These are phyloP conservation scores for Aspergillus candidus DNA, from an alignment of 2,329 filamentous ascomycete genomes.

Conservation along the genomic window DNA sequence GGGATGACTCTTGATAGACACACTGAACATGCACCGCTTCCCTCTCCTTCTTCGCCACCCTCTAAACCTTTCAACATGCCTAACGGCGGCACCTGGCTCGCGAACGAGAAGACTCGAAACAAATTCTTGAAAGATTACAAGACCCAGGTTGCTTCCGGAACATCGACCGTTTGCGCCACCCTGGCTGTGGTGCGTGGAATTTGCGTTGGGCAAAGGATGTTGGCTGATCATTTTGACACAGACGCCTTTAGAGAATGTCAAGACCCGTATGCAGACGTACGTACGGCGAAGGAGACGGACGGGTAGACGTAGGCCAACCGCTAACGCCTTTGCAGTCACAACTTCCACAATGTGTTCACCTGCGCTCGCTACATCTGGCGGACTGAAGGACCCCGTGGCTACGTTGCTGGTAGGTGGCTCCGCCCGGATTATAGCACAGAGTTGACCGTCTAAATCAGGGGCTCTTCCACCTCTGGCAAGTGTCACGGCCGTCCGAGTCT, in stretches of 20 bases:
- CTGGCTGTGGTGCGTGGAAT: constrained; percentile 37
- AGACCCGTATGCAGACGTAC: constrained; percentile 47
- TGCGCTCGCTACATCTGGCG: constrained; percentile 43
- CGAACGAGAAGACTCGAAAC: constrained; percentile 38
- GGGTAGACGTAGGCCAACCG: no score
- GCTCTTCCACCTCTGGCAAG: constrained; percentile 41
- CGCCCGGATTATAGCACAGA: no score
- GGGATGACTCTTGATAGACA: constrained; percentile 35
- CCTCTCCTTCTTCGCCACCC: constrained; percentile 29
- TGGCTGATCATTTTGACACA: constrained; percentile 13
- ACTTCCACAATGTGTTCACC: constrained; percentile 39
- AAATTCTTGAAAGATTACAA: constrained; percentile 41
- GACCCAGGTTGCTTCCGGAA: constrained; percentile 42
- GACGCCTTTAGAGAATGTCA: constrained; percentile 45
- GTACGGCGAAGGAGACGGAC: constrained; percentile 9
- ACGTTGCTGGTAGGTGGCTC: constrained; percentile 37
- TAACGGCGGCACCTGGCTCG: constrained; percentile 27
- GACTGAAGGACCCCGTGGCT: constrained; percentile 43
- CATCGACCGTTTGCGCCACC: constrained; percentile 41
- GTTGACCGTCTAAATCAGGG: constrained; percentile 21
- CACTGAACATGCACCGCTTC: constrained; percentile 37
- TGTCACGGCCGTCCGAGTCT: constrained; percentile 41
- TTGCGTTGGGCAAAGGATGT: constrained; percentile 8
- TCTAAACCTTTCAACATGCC: constrained; percentile 27
- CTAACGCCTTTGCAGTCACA: constrained; percentile 29